Percentiles rank a stretch among this genome's conserved stretches.
Conservation (phyloP, 1,284 basidiomycete species). For the Anthracocystis setariae region DNA sequence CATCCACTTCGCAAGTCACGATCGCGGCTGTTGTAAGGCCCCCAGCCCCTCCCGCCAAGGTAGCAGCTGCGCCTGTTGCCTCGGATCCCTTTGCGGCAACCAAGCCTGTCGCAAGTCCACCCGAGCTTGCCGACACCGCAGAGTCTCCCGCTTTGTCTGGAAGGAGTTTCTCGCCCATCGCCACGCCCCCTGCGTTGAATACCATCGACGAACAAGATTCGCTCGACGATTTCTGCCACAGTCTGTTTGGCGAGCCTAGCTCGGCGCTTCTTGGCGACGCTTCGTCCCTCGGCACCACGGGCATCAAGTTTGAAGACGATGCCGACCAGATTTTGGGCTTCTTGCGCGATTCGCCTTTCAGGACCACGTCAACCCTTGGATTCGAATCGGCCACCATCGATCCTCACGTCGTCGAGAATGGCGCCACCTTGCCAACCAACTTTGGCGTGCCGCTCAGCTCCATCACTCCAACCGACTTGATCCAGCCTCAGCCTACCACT, state of each 20-base stretch:
- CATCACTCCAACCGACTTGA: conserved; percentile 15
- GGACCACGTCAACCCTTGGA: conserved; percentile 25
- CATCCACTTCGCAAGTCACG: conserved; percentile 36
- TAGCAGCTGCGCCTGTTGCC: conserved; percentile 3
- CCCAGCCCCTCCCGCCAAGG: conserved; percentile 21
- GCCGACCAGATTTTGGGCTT: conserved; percentile 34
- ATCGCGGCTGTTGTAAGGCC: conserved; percentile 34
- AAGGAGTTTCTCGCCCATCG: conserved; percentile 35
- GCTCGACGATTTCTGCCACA: conserved; percentile 25
- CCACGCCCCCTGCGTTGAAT: conserved; percentile 30
- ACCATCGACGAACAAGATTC: conserved; percentile 27
- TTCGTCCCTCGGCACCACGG: neutral
- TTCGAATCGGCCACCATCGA: conserved; percentile 45
- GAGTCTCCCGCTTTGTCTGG: conserved; percentile 41
- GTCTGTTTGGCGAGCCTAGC: conserved; percentile 30
- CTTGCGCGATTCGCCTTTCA: conserved; percentile 45
- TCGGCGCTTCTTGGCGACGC: conserved; percentile 15
- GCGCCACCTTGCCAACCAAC: neutral
- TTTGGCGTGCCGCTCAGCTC: conserved; percentile 22
- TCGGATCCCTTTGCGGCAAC: neutral
- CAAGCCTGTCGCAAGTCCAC: conserved; percentile 19
- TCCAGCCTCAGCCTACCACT: conserved; percentile 11
- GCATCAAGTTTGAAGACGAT: conserved; percentile 36
- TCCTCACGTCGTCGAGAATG: conserved; percentile 44
- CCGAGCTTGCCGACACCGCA: conserved; percentile 30